A percentile compares a stretch with the other conserved stretches of the same genome.
phyloP scores from a whole-genome alignment of 805 yeast species.

The Lipomyces oligophaga region DNA sequence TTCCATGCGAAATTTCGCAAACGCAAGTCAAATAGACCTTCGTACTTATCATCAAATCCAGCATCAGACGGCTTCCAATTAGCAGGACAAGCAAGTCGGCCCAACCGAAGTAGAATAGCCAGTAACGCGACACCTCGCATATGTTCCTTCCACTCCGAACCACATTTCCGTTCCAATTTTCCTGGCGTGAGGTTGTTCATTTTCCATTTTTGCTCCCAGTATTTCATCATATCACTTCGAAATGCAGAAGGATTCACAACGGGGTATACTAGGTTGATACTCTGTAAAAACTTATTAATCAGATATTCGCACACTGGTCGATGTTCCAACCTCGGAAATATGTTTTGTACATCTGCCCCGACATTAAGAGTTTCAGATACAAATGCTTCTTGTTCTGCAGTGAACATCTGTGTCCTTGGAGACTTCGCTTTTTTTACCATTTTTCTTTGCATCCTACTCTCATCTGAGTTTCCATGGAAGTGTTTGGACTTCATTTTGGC shows the following conservation, averaged over 20 bases:
- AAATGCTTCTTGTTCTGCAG: constrained; percentile 3
- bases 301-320: constrained; percentile 28
- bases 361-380: constrained; percentile 4
- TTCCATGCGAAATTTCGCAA: constrained; percentile 20
- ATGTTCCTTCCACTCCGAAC: constrained; percentile 8
- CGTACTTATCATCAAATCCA: constrained; percentile 20
- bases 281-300: constrained; percentile 26
- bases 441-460: not conserved
- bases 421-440: not conserved
- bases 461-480: not conserved
- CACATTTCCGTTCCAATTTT: not conserved
- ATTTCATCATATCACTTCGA: constrained; percentile 16
- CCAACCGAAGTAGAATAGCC: constrained; percentile 27
- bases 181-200: not conserved
- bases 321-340: constrained; percentile 28
- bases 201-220: constrained; percentile 19
- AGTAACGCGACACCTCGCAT: constrained; percentile 28
- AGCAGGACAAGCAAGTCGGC: constrained; percentile 25
- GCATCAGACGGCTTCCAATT: constrained; percentile 27
- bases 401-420: not conserved
- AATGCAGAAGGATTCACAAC: constrained; percentile 25
- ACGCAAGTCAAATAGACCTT: constrained; percentile 8
- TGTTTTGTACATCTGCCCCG: not conserved
- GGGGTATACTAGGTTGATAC: constrained; percentile 29
- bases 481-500: not conserved